Percentiles rank a stretch among this genome's conserved stretches.
Evolutionary conservation across 495 filamentous ascomycete genomes (phyloP).

Genomic region (Trichoderma asperelloides): DNA sequence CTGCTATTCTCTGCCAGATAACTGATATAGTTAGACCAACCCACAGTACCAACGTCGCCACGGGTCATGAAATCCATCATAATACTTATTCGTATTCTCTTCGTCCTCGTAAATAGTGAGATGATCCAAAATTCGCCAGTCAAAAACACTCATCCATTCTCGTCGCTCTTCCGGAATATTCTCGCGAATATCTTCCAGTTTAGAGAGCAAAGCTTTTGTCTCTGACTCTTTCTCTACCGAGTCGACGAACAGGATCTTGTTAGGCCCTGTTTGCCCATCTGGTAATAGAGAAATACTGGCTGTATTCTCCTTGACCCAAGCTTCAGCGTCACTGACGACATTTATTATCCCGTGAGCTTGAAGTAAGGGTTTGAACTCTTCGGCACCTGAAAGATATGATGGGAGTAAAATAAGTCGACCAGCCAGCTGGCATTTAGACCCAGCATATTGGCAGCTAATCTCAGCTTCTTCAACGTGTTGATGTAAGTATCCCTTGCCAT

Average conservation of each 20-base stretch:
- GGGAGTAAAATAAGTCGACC: neutral
- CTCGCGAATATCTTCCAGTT: constrained; percentile 21
- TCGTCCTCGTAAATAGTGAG: constrained; percentile 29
- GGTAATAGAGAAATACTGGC: neutral
- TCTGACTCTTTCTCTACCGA: constrained; percentile 23
- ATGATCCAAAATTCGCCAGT: constrained; percentile 41
- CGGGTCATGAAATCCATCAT: constrained; percentile 10
- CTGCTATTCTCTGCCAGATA: neutral
- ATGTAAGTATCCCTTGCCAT: neutral
- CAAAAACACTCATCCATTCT: constrained; percentile 35
- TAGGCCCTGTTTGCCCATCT: constrained; percentile 12
- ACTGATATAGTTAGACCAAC: neutral
- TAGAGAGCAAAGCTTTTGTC: constrained; percentile 29
- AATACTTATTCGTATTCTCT: constrained; percentile 7
- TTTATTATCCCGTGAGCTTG: neutral
- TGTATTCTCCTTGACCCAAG: constrained; percentile 11
- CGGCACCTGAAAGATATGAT: neutral
- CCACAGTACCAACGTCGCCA: constrained; percentile 11
- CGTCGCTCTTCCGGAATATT: constrained; percentile 25
- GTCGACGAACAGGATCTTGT: constrained; percentile 40
- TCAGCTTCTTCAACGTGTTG: neutral
- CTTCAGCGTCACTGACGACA: constrained; percentile 23
- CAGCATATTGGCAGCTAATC: neutral
- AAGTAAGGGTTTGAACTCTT: neutral
- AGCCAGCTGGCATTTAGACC: neutral